Evolutionary conservation across 2,329 filamentous ascomycete species (phyloP).

Genomic region (Cytospora paraplurivora): DNA sequence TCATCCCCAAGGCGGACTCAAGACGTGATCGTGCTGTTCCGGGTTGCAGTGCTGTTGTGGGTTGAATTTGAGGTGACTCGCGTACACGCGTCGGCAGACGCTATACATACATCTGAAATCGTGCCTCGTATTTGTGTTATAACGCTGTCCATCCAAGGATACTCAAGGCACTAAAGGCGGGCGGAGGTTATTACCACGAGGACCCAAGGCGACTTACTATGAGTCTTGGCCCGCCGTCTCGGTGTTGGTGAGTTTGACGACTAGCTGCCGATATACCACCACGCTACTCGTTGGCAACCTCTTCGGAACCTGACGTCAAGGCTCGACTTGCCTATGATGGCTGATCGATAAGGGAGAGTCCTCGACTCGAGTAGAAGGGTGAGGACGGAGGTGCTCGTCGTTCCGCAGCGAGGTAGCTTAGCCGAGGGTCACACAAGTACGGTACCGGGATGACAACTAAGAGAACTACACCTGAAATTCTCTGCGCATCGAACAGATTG

Average conservation of each 20-base stretch:
- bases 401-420: background rate
- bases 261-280: background rate
- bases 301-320: background rate
- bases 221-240: background rate
- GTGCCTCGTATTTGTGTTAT: background rate
- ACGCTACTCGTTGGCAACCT: background rate
- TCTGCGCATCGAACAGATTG: background rate
- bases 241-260: background rate
- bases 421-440: background rate
- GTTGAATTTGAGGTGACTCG: too few species aligned
- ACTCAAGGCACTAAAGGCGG: background rate
- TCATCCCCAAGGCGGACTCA: too few species aligned
- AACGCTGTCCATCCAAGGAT: background rate
- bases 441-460: background rate
- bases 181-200: background rate
- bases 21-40: too few species aligned
- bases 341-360: background rate
- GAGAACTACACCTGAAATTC: background rate
- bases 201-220: background rate
- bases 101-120: too few species aligned
- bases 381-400: slow-evolving; percentile 8
- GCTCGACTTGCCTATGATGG: background rate
- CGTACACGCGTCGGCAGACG: too few species aligned
- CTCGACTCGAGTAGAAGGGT: background rate
- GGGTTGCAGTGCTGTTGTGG: too few species aligned